phyloP scores from a whole-genome alignment of 2,329 filamentous ascomycete species.

The Trichoderma lentiforme region DNA sequence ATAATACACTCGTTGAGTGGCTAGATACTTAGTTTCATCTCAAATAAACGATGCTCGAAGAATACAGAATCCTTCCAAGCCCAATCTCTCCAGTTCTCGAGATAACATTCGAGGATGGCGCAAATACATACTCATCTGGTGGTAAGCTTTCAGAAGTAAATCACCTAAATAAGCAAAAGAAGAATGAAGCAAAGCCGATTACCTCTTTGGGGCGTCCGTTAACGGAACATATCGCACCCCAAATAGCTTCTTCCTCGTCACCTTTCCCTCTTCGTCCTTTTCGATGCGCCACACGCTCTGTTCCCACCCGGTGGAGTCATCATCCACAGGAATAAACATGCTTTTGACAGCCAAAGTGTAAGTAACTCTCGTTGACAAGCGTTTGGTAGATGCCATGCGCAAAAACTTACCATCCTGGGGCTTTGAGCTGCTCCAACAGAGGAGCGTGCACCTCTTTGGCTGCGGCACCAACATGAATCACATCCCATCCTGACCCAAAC shows the following conservation, averaged over 20 bases:
- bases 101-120: background rate
- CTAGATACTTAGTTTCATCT: background rate
- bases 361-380: background rate
- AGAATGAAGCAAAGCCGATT: background rate
- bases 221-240: constrained; percentile 75
- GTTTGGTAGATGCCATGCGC: background rate
- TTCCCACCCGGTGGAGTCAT: constrained; percentile 40
- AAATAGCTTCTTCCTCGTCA: constrained; percentile 61
- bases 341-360: constrained; percentile 30
- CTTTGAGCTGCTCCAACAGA: constrained; percentile 72
- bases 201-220: constrained; percentile 59
- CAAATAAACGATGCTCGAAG: background rate
- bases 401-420: constrained; percentile 61
- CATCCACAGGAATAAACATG: constrained; percentile 75
- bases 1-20: background rate
- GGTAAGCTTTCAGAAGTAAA: background rate
- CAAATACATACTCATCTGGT: background rate
- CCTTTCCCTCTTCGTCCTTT: constrained; percentile 62
- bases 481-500: constrained; percentile 68
- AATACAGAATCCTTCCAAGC: background rate
- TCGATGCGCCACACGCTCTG: constrained; percentile 74
- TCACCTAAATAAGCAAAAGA: background rate
- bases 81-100: background rate
- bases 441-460: constrained; percentile 69
- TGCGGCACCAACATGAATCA: constrained; percentile 91